Evolutionary conservation across 345 rosid genomes (phyloP), one percentile per base, ranked within the genome.

Genomic region (Populus deltoides): DNA sequence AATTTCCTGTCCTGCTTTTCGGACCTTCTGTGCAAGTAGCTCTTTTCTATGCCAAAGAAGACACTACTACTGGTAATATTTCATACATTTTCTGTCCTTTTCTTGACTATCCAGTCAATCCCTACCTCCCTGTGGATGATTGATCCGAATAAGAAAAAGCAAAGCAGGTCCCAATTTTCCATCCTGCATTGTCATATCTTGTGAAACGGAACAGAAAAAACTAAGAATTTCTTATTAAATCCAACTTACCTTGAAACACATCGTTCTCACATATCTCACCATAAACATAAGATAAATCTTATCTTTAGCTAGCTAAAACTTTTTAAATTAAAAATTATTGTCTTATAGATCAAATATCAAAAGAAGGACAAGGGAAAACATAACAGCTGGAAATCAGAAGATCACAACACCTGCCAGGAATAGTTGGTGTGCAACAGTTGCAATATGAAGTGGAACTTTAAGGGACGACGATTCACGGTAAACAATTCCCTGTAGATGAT

Each of bases 391-490:
- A 33, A 38, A 6, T 36, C 9, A 55, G 43, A 74, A 39, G 72
- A 41, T 17, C 12, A 77, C 63, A 16, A 57, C 72, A 93, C 98
- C 98, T 82, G 98, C 92, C 72, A 93, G 33, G 84, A 94, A 94
- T 65, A 93, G 85, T 76, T 94, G 98, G 86, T 86, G 93, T 75
- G 97, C 97, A 72, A 83, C 78, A 47, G 97, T 87, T 83, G 98
- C 88, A 79, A 94, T 75, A 81, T 87, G 94, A 81, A 94, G 95
- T 66, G 98, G 95, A 85, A 94, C 86, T 83, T 91, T 92, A 55
- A 77, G 92, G 77, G 87, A 80, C 15, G 90, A 86, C 80, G 90
- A 84, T 84, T 94, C 98, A 75, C 83, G 90, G 55, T 87, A 81
- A 77, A 94, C 97, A 89, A 94, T 94, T 76, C 97, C 98, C 98